Conservation (phyloP, 345 rosid species). For the Conringia planisiliqua region DNA sequence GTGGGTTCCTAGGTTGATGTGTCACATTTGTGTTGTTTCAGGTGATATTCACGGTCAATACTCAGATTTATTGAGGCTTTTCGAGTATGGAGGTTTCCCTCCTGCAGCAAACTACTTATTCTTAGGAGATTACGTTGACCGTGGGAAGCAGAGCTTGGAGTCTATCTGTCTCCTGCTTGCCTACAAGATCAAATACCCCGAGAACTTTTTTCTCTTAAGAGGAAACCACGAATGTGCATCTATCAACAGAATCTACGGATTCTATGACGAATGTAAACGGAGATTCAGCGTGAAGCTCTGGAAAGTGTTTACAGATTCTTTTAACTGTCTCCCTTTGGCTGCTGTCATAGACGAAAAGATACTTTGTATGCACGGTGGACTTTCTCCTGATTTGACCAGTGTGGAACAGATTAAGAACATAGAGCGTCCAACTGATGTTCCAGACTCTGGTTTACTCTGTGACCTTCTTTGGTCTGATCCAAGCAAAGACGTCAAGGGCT, state of each 20-base stretch:
- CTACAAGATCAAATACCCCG: conserved; percentile 31
- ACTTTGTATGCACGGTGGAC: conserved; percentile 64
- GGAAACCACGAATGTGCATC: conserved; percentile 32
- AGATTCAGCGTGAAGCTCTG: conserved; percentile 33
- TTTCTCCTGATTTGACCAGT: conserved; percentile 46
- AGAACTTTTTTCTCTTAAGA: conserved; percentile 24
- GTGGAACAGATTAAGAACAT: conserved; percentile 49
- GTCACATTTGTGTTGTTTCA: no score
- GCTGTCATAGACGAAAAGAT: conserved; percentile 57
- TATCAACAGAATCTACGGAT: conserved; percentile 33
- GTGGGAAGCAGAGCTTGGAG: conserved; percentile 30
- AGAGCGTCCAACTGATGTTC: conserved; percentile 47
- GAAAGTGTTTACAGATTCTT: conserved; percentile 30
- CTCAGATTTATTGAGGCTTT: no score
- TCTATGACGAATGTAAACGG: conserved; percentile 30
- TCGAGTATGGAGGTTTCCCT: not conserved
- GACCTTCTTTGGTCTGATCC: conserved; percentile 69
- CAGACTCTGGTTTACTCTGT: conserved; percentile 59
- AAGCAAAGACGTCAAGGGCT: conserved; percentile 44
- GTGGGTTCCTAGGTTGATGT: no score
- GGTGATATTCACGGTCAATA: conserved; percentile 38
- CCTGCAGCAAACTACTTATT: no score
- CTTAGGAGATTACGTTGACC: not conserved
- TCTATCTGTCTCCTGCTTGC: conserved; percentile 28
- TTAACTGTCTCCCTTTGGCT: conserved; percentile 48